Percentiles rank a stretch among this genome's conserved stretches.
Evolutionary conservation across 495 filamentous ascomycete genomes (phyloP).

Genomic region (Hypoxylon perforatum): DNA sequence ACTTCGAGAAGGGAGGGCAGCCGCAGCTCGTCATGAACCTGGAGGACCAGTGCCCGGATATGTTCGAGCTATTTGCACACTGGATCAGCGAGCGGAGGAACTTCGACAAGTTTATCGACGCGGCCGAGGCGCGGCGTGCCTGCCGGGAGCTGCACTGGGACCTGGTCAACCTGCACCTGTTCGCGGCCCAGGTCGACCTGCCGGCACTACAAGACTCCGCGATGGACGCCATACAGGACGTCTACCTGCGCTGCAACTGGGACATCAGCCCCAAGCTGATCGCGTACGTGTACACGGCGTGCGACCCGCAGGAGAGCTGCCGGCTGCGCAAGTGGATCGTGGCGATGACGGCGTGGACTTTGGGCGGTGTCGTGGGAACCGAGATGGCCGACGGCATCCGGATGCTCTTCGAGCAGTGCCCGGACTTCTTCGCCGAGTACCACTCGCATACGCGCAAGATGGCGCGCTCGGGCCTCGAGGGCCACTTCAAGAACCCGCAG

Average conservation of each 20-base stretch:
- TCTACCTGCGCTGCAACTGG: conserved; percentile 62
- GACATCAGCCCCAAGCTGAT: conserved; percentile 58
- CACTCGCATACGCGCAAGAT: conserved; percentile 55
- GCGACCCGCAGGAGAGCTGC: conserved; percentile 53
- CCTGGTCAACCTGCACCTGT: conserved; percentile 58
- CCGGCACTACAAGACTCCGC: conserved; percentile 57
- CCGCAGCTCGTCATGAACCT: conserved; percentile 49
- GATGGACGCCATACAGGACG: conserved; percentile 61
- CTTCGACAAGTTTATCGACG: conserved; percentile 53
- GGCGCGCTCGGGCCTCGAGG: conserved; percentile 52
- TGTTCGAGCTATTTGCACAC: conserved; percentile 59
- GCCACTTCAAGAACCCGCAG: conserved; percentile 62
- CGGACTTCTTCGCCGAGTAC: conserved; percentile 56
- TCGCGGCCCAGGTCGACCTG: conserved; percentile 55
- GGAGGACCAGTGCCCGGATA: conserved; percentile 54
- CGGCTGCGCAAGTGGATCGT: conserved; percentile 60
- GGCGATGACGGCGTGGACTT: conserved; percentile 60
- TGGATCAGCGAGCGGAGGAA: conserved; percentile 55
- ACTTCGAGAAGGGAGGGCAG: conserved; percentile 40
- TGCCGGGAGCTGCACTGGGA: conserved; percentile 52
- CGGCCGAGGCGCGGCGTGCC: conserved; percentile 43
- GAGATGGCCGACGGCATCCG: conserved; percentile 46
- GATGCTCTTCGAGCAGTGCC: conserved; percentile 49
- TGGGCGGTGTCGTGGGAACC: conserved; percentile 40
- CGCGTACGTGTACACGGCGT: conserved; percentile 56